Evolutionary conservation across 176 grass and related monocot species (phyloP).

Genomic region (Aechmea fasciata): DNA sequence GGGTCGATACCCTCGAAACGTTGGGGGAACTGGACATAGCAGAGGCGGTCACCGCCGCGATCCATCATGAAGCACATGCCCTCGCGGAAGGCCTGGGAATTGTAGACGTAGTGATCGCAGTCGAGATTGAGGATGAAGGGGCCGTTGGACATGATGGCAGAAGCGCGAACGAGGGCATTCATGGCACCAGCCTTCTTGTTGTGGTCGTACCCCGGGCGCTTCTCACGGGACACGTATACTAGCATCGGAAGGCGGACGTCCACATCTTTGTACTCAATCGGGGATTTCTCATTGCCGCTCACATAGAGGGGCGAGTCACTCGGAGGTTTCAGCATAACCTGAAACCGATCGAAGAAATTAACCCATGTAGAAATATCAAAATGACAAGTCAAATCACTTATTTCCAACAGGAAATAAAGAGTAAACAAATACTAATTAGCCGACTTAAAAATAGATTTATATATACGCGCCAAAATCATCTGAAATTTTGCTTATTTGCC

Average conservation of each 20-base stretch:
- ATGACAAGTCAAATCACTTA: too few relatives aligned
- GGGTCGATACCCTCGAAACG: conserved; percentile 15
- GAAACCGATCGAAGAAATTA: not conserved
- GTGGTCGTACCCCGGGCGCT: conserved; percentile 7
- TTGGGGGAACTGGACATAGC: conserved; percentile 15
- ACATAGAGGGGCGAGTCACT: not conserved
- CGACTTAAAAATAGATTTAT: too few relatives aligned
- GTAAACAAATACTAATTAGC: too few relatives aligned
- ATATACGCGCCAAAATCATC: too few relatives aligned
- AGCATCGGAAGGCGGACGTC: conserved; percentile 6
- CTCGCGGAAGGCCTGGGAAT: conserved; percentile 7
- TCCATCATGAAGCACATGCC: conserved; percentile 23
- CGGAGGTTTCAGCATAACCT: conserved; percentile 12
- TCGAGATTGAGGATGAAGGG: conserved; percentile 18
- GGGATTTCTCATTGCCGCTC: not conserved
- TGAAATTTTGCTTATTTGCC: too few relatives aligned
- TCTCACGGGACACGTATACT: conserved; percentile 15
- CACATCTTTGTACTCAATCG: conserved; percentile 1
- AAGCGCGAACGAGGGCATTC: conserved; percentile 14
- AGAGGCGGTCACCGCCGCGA: conserved; percentile 1
- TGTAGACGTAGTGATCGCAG: conserved; percentile 12
- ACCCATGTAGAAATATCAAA: too few relatives aligned
- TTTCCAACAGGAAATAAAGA: too few relatives aligned
- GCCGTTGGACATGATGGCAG: conserved; percentile 7
- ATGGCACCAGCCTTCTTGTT: conserved; percentile 15